These are phyloP conservation scores for Dendrobium huoshanense DNA, from an alignment of 106 monocot species.

Conservation along the genomic window DNA sequence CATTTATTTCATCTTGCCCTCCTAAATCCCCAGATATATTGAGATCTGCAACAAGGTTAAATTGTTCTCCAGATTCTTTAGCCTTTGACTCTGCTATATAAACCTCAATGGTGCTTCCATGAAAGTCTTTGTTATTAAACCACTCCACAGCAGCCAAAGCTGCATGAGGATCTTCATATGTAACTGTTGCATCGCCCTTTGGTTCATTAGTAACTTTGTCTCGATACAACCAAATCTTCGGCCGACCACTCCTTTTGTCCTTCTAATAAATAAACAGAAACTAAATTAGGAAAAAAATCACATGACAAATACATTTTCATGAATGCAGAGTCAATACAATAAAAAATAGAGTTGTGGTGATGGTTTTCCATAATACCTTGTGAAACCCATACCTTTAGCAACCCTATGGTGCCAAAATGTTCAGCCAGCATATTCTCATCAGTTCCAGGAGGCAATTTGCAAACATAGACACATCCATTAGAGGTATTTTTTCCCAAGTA, in stretches of 20 bases:
- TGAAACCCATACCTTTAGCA: slow-evolving; percentile 88
- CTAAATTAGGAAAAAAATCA: background rate
- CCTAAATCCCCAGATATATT: slow-evolving; percentile 16
- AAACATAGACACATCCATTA: slow-evolving; percentile 88
- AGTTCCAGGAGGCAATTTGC: slow-evolving; percentile 86
- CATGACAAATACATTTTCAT: background rate
- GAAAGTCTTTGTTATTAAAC: slow-evolving; percentile 97
- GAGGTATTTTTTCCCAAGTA: slow-evolving; percentile 47
- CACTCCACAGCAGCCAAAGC: slow-evolving; percentile 94
- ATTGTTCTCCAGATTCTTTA: slow-evolving; percentile 54
- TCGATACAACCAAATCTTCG: slow-evolving; percentile 94
- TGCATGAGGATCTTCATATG: slow-evolving; percentile 99
- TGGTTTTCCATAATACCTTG: slow-evolving; percentile 58
- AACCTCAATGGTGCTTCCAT: slow-evolving; percentile 78
- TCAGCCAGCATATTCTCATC: slow-evolving; percentile 90
- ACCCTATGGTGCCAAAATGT: slow-evolving; percentile 97
- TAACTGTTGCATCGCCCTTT: slow-evolving; percentile 98
- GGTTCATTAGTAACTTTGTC: slow-evolving; percentile 91
- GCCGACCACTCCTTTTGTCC: slow-evolving; percentile 85
- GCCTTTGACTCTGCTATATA: slow-evolving; percentile 79
- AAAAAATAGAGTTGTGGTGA: slow-evolving; percentile 9
- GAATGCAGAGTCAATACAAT: background rate
- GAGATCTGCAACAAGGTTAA: slow-evolving; percentile 15
- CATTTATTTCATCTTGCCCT: slow-evolving; percentile 28
- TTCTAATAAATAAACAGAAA: slow-evolving; percentile 38